Evolutionary conservation across 169 alveolate species (phyloP).

Genomic region (Cryptosporidium canis): DNA sequence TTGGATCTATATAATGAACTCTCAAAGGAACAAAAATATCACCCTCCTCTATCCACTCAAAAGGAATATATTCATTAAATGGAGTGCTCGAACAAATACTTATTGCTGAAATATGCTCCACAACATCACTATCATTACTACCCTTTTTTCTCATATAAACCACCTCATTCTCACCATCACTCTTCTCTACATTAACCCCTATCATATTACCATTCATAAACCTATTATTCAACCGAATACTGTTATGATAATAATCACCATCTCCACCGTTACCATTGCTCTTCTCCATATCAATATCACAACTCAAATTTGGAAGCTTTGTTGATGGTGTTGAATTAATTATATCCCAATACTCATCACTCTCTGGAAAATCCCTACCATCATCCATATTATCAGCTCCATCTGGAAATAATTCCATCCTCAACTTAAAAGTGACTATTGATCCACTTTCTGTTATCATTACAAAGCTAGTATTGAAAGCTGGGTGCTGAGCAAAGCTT

Average conservation of each 20-base stretch:
- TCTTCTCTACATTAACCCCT: not conserved
- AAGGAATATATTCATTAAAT: constrained; percentile 57
- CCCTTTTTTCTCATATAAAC: not conserved
- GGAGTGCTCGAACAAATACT: constrained; percentile 23
- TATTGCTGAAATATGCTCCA: constrained; percentile 10
- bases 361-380: not conserved
- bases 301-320: constrained; percentile 46
- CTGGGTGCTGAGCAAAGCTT: constrained; percentile 63
- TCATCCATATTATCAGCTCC: not conserved
- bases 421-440: constrained; percentile 8
- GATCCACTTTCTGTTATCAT: constrained; percentile 42
- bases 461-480: constrained; percentile 40
- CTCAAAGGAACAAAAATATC: constrained; percentile 54
- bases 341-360: constrained; percentile 52
- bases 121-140: not conserved
- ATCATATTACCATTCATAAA: not conserved
- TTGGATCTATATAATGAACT: constrained; percentile 50
- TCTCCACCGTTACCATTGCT: not conserved
- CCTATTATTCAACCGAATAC: not conserved
- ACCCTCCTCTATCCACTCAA: constrained; percentile 50
- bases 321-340: constrained; percentile 66
- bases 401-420: constrained; percentile 10
- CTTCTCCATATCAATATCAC: not conserved
- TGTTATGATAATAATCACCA: not conserved
- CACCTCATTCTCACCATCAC: not conserved